These are phyloP conservation scores for Crithidia expoeki DNA, from an alignment of 208 protist species.

Conservation along the genomic window DNA sequence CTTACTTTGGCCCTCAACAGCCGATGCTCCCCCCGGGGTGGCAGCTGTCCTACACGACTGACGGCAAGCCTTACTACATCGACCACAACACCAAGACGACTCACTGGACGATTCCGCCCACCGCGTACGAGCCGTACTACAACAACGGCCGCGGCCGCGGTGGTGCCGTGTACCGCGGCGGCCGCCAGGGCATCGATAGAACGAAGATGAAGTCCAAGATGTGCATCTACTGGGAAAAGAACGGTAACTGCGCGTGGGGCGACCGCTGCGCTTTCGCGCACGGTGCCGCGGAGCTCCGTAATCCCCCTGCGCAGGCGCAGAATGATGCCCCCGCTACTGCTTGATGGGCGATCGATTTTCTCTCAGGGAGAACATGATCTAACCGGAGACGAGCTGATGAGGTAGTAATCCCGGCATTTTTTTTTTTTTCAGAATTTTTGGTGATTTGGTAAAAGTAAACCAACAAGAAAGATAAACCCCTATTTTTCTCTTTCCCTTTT, in stretches of 20 bases:
- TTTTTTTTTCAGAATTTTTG: constrained; percentile 9
- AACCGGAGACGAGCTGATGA: not conserved
- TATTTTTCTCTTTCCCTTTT: constrained; percentile 7
- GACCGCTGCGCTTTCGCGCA: constrained; percentile 87
- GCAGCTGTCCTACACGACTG: constrained; percentile 76
- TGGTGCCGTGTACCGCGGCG: constrained; percentile 36
- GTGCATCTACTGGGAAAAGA: constrained; percentile 88
- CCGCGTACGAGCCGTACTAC: constrained; percentile 44
- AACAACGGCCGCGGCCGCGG: constrained; percentile 35
- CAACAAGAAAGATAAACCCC: constrained; percentile 10
- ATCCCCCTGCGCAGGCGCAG: constrained; percentile 23
- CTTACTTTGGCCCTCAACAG: constrained; percentile 54
- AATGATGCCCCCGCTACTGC: constrained; percentile 24
- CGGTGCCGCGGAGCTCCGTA: constrained; percentile 65
- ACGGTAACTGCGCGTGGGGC: constrained; percentile 80
- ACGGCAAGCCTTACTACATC: constrained; percentile 81
- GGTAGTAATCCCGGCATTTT: not conserved
- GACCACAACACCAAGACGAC: constrained; percentile 90
- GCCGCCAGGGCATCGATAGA: constrained; percentile 72
- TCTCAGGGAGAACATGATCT: constrained; percentile 2
- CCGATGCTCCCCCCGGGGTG: constrained; percentile 73
- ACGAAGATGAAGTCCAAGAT: constrained; percentile 86
- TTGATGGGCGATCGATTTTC: constrained; percentile 3
- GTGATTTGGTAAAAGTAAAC: constrained; percentile 15
- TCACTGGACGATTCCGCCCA: constrained; percentile 72